Percentiles rank a stretch among this genome's conserved stretches.
Conservation (phyloP, 176 grass and related monocot genomes). For the Ananas comosus region DNA sequence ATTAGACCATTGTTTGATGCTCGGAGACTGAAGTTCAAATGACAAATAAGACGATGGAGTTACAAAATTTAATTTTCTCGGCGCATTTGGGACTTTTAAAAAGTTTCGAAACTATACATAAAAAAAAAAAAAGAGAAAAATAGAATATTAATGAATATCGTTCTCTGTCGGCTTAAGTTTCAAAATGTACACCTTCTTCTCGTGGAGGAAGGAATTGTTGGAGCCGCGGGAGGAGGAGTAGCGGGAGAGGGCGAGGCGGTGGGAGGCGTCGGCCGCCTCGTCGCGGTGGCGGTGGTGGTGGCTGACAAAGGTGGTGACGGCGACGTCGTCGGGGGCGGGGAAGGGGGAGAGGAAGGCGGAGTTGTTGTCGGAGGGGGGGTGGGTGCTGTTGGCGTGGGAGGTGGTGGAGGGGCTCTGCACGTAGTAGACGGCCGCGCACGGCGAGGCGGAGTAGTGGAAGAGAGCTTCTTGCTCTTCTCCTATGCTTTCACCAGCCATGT, state of each 20-base stretch:
- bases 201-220: constrained; percentile 71
- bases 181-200: constrained; percentile 25
- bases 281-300: constrained; percentile 17
- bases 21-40: no score
- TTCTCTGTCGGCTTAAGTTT: background rate
- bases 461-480: constrained; percentile 20
- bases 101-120: no score
- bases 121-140: no score
- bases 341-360: constrained; percentile 54
- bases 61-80: background rate
- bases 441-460: constrained; percentile 39
- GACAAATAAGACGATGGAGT: background rate
- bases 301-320: background rate
- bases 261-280: constrained; percentile 31
- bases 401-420: constrained; percentile 85
- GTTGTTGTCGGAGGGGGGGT: constrained; percentile 48
- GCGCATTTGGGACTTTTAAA: background rate
- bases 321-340: constrained; percentile 24
- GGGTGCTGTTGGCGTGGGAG: constrained; percentile 47
- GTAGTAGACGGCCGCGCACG: constrained; percentile 61
- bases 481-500: background rate
- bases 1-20: no score
- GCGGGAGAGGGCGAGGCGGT: constrained; percentile 62
- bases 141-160: no score
- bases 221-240: constrained; percentile 88